Conservation (phyloP, 2,329 filamentous ascomycete genomes). For the Stagonosporopsis rhizophila region DNA sequence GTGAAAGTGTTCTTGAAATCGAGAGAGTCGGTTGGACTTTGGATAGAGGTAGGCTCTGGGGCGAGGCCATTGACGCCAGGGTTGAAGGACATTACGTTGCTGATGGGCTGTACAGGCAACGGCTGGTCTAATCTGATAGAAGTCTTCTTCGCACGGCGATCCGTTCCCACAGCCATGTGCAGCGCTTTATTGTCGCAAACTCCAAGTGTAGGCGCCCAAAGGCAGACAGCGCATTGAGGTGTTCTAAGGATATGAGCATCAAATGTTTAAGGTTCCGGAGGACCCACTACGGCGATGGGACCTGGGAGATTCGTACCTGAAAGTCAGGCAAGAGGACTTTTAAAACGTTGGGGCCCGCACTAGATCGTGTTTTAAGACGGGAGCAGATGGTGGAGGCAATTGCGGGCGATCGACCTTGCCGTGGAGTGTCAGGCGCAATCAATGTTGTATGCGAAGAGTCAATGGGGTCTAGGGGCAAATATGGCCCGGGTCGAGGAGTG, state of each 20-base stretch:
- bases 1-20: slow-evolving; percentile 29
- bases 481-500: slow-evolving; percentile 31
- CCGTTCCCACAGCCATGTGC: slow-evolving; percentile 50
- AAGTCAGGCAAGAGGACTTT: slow-evolving; percentile 37
- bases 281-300: slow-evolving; percentile 31
- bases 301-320: slow-evolving; percentile 40
- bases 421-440: slow-evolving; percentile 41
- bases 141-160: slow-evolving; percentile 46
- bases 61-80: slow-evolving; percentile 38
- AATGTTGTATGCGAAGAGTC: slow-evolving; percentile 34
- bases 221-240: slow-evolving; percentile 39
- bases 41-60: slow-evolving; percentile 31
- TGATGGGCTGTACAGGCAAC: slow-evolving; percentile 41
- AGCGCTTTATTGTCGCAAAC: slow-evolving; percentile 40
- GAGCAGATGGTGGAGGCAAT: slow-evolving; percentile 43
- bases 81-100: slow-evolving; percentile 47
- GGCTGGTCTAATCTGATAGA: slow-evolving; percentile 42
- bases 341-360: slow-evolving; percentile 49
- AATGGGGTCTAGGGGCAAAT: slow-evolving; percentile 37
- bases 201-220: slow-evolving; percentile 32
- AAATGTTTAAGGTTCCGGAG: slow-evolving; percentile 34
- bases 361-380: slow-evolving; percentile 38
- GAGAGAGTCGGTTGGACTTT: slow-evolving; percentile 31
- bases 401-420: slow-evolving; percentile 44
- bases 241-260: slow-evolving; percentile 39